Base-by-base conservation (phyloP, 2,329 filamentous ascomycete species). In the Trichoderma arundinaceum region DNA sequence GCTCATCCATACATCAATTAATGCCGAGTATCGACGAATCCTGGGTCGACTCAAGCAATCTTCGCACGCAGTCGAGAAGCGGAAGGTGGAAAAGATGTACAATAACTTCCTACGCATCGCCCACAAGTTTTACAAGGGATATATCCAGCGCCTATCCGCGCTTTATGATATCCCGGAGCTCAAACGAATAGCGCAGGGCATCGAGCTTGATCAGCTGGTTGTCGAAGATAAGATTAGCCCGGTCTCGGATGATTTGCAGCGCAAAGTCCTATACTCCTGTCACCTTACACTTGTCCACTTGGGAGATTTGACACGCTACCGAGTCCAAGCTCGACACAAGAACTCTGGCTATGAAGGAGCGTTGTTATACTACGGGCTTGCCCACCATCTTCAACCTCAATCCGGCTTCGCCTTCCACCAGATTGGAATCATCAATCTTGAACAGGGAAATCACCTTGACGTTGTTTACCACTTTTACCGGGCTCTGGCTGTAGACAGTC, bases 391-490 rank as follows among this genome's bases (percentile, higher is more conserved):
- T 61, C 86, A 91, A 70, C 92, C 94, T 3, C 82, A 87, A 17
- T 92, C 91, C 52, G 94, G 94, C 35, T 87, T 89, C 68, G 91
- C 92, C 15, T 91, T 96, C 73, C 94, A 99, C 73, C 95, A 98
- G 77, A 88, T 95, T 76, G 94, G 92, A 41, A 91, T 98, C 41
- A 90, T 98, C 66, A 90, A 90, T 67, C 85, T 92, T 54, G 89
- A 90, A 61, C 88, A 94, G 71, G 86, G 85, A 66, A 90, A 94
- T 70, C 91, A 96, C 74, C 85, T 98, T 58, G 88, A 92, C 68
- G 89, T 92, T 9, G 90, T 96, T 35, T 98, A 97, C 77, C 89
- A 97, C 76, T 87, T 98, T 46, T 95, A 97, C 74, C 89, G 94
- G 68, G 90, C 94, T 15, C 84, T 95, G 70, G 88, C 89, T 8